phyloP scores from a whole-genome alignment of 1,284 basidiomycete genomes.

The Microbotryum silenes-acaulis region DNA sequence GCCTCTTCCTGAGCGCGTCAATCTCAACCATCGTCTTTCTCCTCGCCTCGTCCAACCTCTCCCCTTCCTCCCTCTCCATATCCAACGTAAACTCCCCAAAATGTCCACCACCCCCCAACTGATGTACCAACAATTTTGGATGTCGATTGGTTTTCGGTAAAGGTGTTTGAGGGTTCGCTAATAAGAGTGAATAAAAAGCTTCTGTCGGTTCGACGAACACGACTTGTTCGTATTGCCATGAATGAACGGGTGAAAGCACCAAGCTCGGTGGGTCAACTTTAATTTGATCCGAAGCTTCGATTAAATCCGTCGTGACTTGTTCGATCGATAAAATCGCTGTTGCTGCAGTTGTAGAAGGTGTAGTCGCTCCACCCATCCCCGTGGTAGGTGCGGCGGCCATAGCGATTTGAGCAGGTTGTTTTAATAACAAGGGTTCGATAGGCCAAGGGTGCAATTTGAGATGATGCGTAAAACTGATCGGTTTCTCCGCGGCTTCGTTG shows the following conservation, averaged over 20 bases:
- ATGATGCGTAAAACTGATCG: constrained; percentile 77
- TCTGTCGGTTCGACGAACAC: constrained; percentile 93
- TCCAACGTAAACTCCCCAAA: constrained; percentile 60
- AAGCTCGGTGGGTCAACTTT: constrained; percentile 3
- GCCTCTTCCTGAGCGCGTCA: constrained; percentile 36
- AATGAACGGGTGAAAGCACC: constrained; percentile 57
- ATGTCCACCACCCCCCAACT: constrained; percentile 23
- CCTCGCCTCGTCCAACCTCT: constrained; percentile 67
- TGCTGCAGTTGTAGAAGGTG: neutral
- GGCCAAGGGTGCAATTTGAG: constrained; percentile 94
- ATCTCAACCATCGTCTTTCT: constrained; percentile 50
- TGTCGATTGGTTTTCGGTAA: constrained; percentile 49
- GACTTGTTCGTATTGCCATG: constrained; percentile 98
- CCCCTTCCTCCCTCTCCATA: constrained; percentile 80
- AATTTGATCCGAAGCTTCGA: neutral
- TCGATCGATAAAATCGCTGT: neutral
- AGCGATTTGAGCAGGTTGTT: constrained; percentile 23
- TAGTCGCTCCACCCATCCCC: constrained; percentile 21
- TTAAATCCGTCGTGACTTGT: neutral
- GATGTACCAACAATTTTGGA: constrained; percentile 8
- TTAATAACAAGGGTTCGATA: constrained; percentile 23
- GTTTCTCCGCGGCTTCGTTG: constrained; percentile 86
- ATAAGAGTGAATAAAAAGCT: constrained; percentile 74
- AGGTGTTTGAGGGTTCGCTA: constrained; percentile 72
- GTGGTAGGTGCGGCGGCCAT: constrained; percentile 49